These are phyloP conservation scores for Isoetes taiwanensis DNA, from an alignment of 75 land plant genomes.

Conservation along the genomic window DNA sequence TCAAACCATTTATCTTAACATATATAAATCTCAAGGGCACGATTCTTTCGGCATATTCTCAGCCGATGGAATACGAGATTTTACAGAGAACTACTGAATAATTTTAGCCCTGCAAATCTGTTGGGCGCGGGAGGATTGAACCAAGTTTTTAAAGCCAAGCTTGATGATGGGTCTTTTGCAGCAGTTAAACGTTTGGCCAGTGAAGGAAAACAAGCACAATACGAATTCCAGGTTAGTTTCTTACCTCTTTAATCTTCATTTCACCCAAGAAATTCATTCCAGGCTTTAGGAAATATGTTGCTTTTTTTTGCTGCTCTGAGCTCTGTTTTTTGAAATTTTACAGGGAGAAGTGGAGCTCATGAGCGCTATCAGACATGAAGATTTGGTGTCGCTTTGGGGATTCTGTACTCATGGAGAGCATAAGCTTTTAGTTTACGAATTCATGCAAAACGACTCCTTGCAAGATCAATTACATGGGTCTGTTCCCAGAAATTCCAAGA, in stretches of 20 bases:
- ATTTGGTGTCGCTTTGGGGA: slow-evolving; percentile 65
- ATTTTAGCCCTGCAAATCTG: slow-evolving; percentile 41
- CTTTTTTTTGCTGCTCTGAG: no score
- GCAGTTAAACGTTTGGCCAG: slow-evolving; percentile 53
- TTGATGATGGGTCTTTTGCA: slow-evolving; percentile 35
- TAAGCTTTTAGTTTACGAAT: slow-evolving; percentile 54
- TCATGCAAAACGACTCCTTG: slow-evolving; percentile 85
- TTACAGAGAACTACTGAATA: no score
- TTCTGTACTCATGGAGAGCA: slow-evolving; percentile 40
- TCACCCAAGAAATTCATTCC: no score
- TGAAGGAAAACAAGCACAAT: slow-evolving; percentile 24
- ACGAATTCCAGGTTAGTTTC: slow-evolving; percentile 45
- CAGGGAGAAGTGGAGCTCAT: slow-evolving; percentile 74
- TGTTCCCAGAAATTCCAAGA: neutral
- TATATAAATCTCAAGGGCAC: no score
- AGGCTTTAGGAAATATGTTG: no score
- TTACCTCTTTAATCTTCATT: no score
- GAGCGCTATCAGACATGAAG: slow-evolving; percentile 60
- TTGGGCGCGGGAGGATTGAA: slow-evolving; percentile 67
- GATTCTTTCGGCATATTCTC: no score
- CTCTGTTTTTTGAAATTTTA: slow-evolving; percentile 8
- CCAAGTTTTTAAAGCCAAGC: slow-evolving; percentile 52
- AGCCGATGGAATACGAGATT: no score
- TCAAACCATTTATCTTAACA: no score
- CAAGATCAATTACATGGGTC: slow-evolving; percentile 74